A percentile compares a stretch with the other conserved stretches of the same genome.
These are phyloP conservation scores for Carex scoparia DNA, from an alignment of 176 grass and related monocot species.

Conservation along the genomic window DNA sequence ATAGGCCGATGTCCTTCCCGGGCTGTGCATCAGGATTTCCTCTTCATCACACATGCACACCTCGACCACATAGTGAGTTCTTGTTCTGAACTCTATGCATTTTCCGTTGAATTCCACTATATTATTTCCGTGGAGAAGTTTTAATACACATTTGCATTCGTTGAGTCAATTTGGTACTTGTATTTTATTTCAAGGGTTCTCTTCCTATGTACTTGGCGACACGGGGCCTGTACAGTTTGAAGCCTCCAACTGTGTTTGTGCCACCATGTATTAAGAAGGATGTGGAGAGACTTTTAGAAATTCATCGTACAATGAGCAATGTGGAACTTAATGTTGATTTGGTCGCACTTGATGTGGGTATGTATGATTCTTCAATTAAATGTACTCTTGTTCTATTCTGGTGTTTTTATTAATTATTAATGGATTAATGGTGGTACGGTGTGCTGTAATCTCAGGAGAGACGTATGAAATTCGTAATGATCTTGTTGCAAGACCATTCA, in stretches of 20 bases:
- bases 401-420: neutral
- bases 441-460: constrained; percentile 52
- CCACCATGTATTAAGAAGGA: constrained; percentile 85
- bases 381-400: constrained; percentile 28
- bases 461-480: constrained; percentile 96
- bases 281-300: constrained; percentile 67
- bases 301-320: constrained; percentile 84
- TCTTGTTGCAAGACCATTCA: constrained; percentile 90
- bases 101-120: neutral
- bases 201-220: constrained; percentile 95
- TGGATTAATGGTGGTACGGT: neutral
- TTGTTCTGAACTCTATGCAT: neutral
- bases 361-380: constrained; percentile 20
- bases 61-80: constrained; percentile 94
- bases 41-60: constrained; percentile 93
- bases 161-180: neutral
- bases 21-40: constrained; percentile 75
- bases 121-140: constrained; percentile 8
- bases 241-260: constrained; percentile 87
- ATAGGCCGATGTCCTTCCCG: constrained; percentile 68
- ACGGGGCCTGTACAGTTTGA: constrained; percentile 71
- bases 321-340: constrained; percentile 67
- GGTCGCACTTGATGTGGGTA: constrained; percentile 90
- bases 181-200: constrained; percentile 46
- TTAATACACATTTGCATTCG: neutral